Conservation (phyloP, 1,284 basidiomycete genomes). For the Cerioporus squamosus region DNA sequence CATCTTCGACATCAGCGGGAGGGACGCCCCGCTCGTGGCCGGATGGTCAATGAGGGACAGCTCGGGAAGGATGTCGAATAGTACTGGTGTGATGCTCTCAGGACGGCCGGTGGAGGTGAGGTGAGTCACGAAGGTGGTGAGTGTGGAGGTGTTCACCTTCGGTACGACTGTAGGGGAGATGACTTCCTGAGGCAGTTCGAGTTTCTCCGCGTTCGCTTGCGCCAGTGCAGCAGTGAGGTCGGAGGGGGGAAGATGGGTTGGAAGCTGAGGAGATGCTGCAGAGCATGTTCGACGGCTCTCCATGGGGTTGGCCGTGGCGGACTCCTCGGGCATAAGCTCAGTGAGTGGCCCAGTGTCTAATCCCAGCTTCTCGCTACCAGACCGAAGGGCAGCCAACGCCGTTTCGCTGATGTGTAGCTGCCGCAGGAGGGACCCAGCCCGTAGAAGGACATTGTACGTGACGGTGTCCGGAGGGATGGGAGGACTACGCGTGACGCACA, state of each 20-base stretch:
- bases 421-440: slow-evolving; percentile 57
- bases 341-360: slow-evolving; percentile 1
- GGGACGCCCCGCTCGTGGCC: slow-evolving; percentile 33
- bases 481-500: slow-evolving; percentile 47
- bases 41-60: slow-evolving; percentile 46
- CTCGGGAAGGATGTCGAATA: slow-evolving; percentile 62
- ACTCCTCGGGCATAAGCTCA: not conserved
- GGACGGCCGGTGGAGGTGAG: slow-evolving; percentile 56
- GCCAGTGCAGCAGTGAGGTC: slow-evolving; percentile 7
- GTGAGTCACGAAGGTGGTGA: slow-evolving; percentile 57
- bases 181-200: slow-evolving; percentile 22
- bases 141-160: slow-evolving; percentile 43
- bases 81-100: slow-evolving; percentile 43
- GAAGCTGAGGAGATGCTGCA: not conserved
- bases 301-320: too few species aligned
- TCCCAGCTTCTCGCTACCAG: not conserved
- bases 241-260: not conserved
- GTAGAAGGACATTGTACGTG: slow-evolving; percentile 63
- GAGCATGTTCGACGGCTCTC: not conserved
- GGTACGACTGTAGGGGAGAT: slow-evolving; percentile 15
- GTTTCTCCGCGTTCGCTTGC: slow-evolving; percentile 7
- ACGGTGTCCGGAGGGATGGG: slow-evolving; percentile 47
- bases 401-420: slow-evolving; percentile 45
- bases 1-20: slow-evolving; percentile 25
- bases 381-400: slow-evolving; percentile 28